phyloP scores from a whole-genome alignment of 2,329 filamentous ascomycete genomes.

The Juglanconis juglandina region DNA sequence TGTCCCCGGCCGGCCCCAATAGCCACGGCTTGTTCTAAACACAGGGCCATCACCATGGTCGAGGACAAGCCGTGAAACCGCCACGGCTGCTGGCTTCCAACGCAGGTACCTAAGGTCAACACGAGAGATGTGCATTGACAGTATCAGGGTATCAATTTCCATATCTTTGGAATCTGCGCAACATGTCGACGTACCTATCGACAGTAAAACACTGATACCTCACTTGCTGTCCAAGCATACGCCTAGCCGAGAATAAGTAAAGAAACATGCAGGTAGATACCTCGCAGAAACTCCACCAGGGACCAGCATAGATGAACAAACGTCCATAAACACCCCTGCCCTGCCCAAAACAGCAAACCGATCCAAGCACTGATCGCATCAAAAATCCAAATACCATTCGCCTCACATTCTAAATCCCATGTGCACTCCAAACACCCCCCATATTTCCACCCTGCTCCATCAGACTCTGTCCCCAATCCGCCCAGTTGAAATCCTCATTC shows the following conservation, averaged over 20 bases:
- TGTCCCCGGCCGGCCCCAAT: no score
- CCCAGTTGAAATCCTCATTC: constrained; percentile 37
- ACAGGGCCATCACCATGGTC: no score
- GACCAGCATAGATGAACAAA: no score
- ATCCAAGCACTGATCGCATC: no score
- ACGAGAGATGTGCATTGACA: background rate
- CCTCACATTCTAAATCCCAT: constrained; percentile 11
- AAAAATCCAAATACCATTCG: background rate
- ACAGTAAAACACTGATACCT: background rate
- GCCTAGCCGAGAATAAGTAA: no score
- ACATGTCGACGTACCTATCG: background rate
- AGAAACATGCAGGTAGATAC: no score
- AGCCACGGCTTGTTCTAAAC: background rate
- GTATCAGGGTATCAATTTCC: background rate
- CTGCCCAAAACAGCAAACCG: no score
- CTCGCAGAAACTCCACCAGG: no score
- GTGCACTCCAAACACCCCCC: constrained; percentile 24
- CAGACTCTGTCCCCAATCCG: constrained; percentile 34
- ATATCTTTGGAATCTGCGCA: background rate
- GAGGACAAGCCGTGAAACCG: background rate
- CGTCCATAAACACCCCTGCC: no score
- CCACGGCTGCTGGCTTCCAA: no score
- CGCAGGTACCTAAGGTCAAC: no score
- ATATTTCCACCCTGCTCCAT: constrained; percentile 25
- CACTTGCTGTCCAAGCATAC: no score